Base-by-base conservation (phyloP, 2,329 filamentous ascomycete species). In the Colletotrichum sp. region DNA sequence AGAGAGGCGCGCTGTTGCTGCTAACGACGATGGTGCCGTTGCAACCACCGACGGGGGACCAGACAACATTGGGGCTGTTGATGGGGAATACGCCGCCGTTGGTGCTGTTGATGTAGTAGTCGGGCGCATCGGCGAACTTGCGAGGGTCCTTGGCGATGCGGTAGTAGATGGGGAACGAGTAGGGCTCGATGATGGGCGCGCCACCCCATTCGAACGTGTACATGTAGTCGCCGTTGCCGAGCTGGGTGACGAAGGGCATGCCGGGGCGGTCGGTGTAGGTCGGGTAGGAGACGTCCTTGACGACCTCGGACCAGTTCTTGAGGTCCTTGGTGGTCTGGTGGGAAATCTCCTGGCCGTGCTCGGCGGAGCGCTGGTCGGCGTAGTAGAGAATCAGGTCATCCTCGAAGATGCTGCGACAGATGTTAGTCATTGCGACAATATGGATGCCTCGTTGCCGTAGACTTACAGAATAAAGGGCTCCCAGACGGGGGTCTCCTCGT, bases 401-500 rank as follows among this genome's bases (percentile, higher is more conserved):
- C 72, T 93, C 84, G 81, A 92, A 88, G 60, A 89, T 86, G 81
- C 89, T 88, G 63, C 2, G 6, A 28, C 4, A 2, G 0, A 3
- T 9, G 12, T 80, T 30, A 77, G 72, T 15, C 7, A 2, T 8
- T 21, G 8, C 15, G 4, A n/a, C 13, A 28, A 3, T 2, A 18
- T 8, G 9, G 0, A 18, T 24, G 7, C 13, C 1, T 62, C n/a
- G 13, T 13, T 32, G 16, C 5, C 5, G 28, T 30, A 36, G 39
- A 78, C 82, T 76, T 74, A 84, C 82, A 91, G 81, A 57, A 95
- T 83, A 82, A 93, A 94, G 0, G 94, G 94, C 82, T 95, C 94
- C 94, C 94, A 95, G 24, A 95, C 91, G 1, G 93, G 92, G 0
- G 92, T 93, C 49, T 92, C 82, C 2, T 92, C 93, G 80, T 95